Base-by-base conservation (phyloP, 495 filamentous ascomycete species). In the Neurospora sublineolata region DNA sequence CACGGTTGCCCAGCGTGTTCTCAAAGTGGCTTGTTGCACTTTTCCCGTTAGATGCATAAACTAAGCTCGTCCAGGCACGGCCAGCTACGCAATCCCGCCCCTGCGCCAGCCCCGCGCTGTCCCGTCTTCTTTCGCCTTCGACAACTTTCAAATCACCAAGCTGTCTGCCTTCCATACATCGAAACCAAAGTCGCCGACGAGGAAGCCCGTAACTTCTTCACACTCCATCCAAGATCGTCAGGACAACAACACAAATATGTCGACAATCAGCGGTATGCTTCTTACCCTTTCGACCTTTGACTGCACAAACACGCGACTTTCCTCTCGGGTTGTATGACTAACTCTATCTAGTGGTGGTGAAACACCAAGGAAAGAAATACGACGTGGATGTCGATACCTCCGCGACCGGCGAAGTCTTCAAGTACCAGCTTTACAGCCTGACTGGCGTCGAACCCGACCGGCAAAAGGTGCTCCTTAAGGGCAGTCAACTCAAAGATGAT, bases 401-500 rank as follows among this genome's bases (percentile, higher is more conserved):
- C 18, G 90, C 92, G 20, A 92, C 88, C 72, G 95, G 94, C 81
- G 95, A 98, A 80, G 91, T 90, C 46, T 92, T 99, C 83, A 99
- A 99, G 77, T 94, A 88, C 78, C 95, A 98, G 79, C 88, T 99
- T 27, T 99, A 90, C 82, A 97, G 94, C 69, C 83, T 99, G 12
- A 99, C 95, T 30, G 93, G 93, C 69, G 96, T 99, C 77, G 95
- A 98, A 77, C 95, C 95, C 71, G 93, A 95, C 52, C 91, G 94
- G 46, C 96, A 98, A 80, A 98, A 97, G 85, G 92, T 99, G 71
- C 80, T 99, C 40, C 86, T 97, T 76, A 97, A 97, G 82, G 93
- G 94, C 75, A 92, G 92, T 69, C 92, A 95, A 79, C 88, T 99
- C 69, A 99, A 97, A 80, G 92, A 99, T 90, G 95, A 97, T 74